Base-by-base conservation (phyloP, 805 yeast genomes). In the Candida lessepsii region DNA sequence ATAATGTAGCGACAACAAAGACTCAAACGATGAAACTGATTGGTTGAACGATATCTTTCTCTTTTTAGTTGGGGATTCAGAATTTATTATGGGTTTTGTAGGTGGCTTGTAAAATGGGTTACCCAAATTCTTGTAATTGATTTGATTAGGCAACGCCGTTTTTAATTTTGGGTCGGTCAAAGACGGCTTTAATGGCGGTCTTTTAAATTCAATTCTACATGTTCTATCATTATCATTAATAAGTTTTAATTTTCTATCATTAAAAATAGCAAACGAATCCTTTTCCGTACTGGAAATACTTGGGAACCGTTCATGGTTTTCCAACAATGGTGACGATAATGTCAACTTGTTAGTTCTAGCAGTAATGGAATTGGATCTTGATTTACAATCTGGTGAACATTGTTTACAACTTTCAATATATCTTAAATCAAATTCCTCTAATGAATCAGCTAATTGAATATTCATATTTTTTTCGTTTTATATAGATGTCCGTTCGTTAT, bases 291-390 rank as follows among this genome's bases (percentile, higher is more conserved):
- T 37, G 13, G 9, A 8, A 25, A 17, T 36, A 7, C 7, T 37
- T 6, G 35, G 26, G 19, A 37, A 40, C 17, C 34, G 26, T 27
- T 39, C 46, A 7, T 41, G 29, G 31, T 44, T 40, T 19, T 49
- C 57, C 27, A 50, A 37, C 30, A 57, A 46, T n/a, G 62, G 62
- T 15, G 58, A 54, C 16, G 58, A 53, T 26, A 57, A 45, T 3
- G 57, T 43, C 21, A 51, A 33, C 29, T 49, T 37, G 10, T 46
- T 40, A 14, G 38, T 32, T 19, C 38, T 35, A 10, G 40, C 9
- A n/a, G 47, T 25, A 6, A 45, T 39, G 4, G 49, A 44, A 24
- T 49, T 41, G 5, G 44, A 17, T 28, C 48, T 24, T 9, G 42
- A 29, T 38, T 41, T 35, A 25, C 29, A 24, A 10, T 35, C 32